phyloP scores from a whole-genome alignment of 2,329 filamentous ascomycete species.

The Exophiala phaeomuriformis region DNA sequence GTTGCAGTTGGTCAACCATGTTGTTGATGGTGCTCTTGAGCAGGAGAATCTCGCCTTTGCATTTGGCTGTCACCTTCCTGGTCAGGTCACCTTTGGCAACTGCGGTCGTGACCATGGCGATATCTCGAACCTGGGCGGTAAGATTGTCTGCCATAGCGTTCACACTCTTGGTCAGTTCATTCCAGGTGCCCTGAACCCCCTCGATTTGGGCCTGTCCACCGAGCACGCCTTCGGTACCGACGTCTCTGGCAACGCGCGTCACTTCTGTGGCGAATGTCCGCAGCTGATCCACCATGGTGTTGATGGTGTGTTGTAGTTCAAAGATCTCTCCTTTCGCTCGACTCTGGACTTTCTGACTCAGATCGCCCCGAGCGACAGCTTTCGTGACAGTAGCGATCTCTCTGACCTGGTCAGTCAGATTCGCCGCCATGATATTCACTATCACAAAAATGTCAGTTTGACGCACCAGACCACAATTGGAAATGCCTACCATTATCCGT shows the following conservation, averaged over 20 bases:
- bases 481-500: constrained; percentile 63
- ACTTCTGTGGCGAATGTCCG: constrained; percentile 79
- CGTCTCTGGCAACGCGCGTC: constrained; percentile 72
- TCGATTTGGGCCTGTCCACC: constrained; percentile 77
- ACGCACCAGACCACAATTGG: background rate
- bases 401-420: constrained; percentile 74
- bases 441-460: constrained; percentile 13
- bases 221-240: constrained; percentile 75
- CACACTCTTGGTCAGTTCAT: constrained; percentile 76
- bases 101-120: constrained; percentile 68
- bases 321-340: constrained; percentile 75
- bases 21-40: constrained; percentile 98
- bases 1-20: constrained; percentile 96
- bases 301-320: constrained; percentile 77
- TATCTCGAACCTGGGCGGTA: constrained; percentile 86
- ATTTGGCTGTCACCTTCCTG: constrained; percentile 90
- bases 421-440: constrained; percentile 80
- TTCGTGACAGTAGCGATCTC: constrained; percentile 81
- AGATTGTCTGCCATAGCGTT: constrained; percentile 84
- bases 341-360: constrained; percentile 77
- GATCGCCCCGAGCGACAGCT: constrained; percentile 71
- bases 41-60: constrained; percentile 83
- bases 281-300: constrained; percentile 82
- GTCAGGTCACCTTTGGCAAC: constrained; percentile 81
- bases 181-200: constrained; percentile 82